Evolutionary conservation across 495 filamentous ascomycete species (phyloP), one percentile per base, ranked within the genome.

Genomic region (Hypoxylon crocopeplum): DNA sequence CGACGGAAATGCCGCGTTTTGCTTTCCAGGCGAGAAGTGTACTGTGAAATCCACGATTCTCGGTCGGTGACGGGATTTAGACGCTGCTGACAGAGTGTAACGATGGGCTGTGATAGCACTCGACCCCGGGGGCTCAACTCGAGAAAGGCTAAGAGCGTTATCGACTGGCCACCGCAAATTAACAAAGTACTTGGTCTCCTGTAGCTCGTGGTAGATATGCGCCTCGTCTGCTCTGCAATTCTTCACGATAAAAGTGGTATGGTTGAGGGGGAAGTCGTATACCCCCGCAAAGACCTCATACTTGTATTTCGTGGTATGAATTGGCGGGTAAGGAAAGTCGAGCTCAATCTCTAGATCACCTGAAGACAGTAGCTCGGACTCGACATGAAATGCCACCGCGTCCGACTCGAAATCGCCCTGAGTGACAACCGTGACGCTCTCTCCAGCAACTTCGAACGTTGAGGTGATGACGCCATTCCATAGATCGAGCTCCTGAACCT

Each of bases 251-350:
- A 49, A 37, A 59, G 61, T 49, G 33, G 49, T 48, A 59, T 78
- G 41, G 30, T 71, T 61, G 58, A 73, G 46, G 48, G 67, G 32
- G 46, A 63, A 60, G 49, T 71, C 24, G 21, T 69, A 69, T 29
- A 75, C 57, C 3, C 74, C 75, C 11, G 73, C 73, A 37, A 72
- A 76, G 17, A 68, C 51, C 16, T 68, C 64, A 15, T 64, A 68
- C 37, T 64, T 68, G 21, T 68, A 68, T 5, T 49, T 58, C 5
- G 64, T 64, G 13, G 71, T 73, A 44, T 72, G 69, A 6, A 69
- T 62, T 32, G 69, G 71, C 21, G 69, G 67, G 55, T 75, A 78
- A 7, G 75, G 75, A 38, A 72, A 78, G 41, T 78, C 75, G 16
- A 78, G 67, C 37, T 75, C 72, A 5, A 74, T 67, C 5, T 67